Conservation (phyloP, 306 rosid species). For the Oemleria cerasiformis region DNA sequence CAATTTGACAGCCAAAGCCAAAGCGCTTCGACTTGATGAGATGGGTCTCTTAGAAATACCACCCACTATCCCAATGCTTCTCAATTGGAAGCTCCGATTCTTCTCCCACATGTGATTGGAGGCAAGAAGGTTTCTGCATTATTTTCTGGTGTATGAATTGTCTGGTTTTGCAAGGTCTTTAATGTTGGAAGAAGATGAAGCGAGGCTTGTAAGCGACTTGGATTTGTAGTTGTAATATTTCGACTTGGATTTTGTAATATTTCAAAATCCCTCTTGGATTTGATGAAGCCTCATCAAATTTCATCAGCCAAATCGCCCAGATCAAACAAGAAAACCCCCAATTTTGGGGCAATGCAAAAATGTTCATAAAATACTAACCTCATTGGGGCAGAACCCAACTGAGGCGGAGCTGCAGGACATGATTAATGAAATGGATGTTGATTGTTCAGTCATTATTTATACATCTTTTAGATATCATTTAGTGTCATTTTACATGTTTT, state of each 20-base stretch:
- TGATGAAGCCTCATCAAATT: constrained; percentile 30
- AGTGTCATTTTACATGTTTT: too few relatives aligned
- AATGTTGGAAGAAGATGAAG: constrained; percentile 33
- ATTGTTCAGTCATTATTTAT: too few relatives aligned
- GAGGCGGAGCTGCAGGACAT: too few relatives aligned
- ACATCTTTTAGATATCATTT: too few relatives aligned
- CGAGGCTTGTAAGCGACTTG: constrained; percentile 66
- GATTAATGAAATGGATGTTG: too few relatives aligned
- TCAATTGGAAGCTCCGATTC: constrained; percentile 48
- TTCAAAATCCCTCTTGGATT: constrained; percentile 83
- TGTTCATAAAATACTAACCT: background rate
- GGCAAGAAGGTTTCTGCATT: constrained; percentile 67
- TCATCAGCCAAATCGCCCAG: constrained; percentile 6
- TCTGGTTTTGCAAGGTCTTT: constrained; percentile 80
- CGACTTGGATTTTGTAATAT: too few relatives aligned
- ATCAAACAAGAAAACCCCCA: background rate
- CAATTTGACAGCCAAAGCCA: constrained; percentile 72
- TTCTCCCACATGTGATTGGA: constrained; percentile 56
- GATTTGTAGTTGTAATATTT: constrained; percentile 73
- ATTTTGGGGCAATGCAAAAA: background rate
- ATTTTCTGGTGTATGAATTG: constrained; percentile 63
- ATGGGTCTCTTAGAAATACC: constrained; percentile 81
- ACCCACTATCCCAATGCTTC: constrained; percentile 42
- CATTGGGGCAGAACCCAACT: too few relatives aligned
- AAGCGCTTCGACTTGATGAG: constrained; percentile 55